Evolutionary conservation across 495 filamentous ascomycete species (phyloP).

Genomic region (Cenococcum geophilum): DNA sequence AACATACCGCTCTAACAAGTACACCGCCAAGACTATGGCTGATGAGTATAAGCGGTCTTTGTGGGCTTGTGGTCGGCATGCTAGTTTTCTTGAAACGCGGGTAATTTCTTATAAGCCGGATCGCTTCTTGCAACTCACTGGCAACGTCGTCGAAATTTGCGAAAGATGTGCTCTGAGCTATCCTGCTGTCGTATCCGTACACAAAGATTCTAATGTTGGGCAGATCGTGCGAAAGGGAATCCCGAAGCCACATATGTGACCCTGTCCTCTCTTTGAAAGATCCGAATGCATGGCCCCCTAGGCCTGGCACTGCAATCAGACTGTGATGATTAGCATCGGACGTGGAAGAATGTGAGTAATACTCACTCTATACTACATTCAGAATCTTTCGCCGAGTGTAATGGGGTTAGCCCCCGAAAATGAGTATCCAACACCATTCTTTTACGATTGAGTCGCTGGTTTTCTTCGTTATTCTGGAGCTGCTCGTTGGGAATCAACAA

Average conservation of each 20-base stretch:
- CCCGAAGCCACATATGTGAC: conserved; percentile 28
- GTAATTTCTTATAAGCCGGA: not conserved
- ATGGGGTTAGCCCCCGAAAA: not conserved
- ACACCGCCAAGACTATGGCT: not conserved
- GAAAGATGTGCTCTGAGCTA: not conserved
- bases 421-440: not conserved
- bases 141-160: not conserved
- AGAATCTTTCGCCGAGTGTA: not conserved
- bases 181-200: not conserved
- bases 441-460: not conserved
- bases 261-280: conserved; percentile 25
- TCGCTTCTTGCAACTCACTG: not conserved
- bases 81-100: not conserved
- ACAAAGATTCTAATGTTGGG: not conserved
- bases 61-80: not conserved
- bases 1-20: not conserved
- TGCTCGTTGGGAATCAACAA: not conserved
- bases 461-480: too few relatives aligned
- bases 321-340: not conserved
- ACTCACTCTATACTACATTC: not conserved
- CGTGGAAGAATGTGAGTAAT: not conserved
- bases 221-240: conserved; percentile 22
- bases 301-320: conserved; percentile 23
- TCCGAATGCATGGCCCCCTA: conserved; percentile 31
- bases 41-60: not conserved